A percentile compares a stretch with the other conserved stretches of the same genome.
phyloP scores from a whole-genome alignment of 1,284 basidiomycete genomes.

The Phylloboletellus chloephorus region DNA sequence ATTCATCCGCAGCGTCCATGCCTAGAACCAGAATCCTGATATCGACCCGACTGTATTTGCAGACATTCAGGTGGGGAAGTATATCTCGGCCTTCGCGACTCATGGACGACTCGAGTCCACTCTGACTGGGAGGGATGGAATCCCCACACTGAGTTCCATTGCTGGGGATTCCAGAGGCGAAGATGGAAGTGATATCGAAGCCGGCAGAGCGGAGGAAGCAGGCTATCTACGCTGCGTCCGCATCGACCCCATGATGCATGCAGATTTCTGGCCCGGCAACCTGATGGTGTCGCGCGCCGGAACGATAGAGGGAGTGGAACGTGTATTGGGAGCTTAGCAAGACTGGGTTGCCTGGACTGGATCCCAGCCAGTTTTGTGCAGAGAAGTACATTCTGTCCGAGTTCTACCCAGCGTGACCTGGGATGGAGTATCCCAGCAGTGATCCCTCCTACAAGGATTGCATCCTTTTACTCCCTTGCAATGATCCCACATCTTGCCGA shows the following conservation, averaged over 20 bases:
- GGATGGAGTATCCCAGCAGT: conserved; percentile 29
- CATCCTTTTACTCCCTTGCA: background rate
- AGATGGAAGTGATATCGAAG: conserved; percentile 35
- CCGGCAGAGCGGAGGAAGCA: conserved; percentile 34
- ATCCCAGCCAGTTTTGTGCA: conserved; percentile 56
- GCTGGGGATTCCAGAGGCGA: conserved; percentile 34
- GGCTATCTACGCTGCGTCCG: conserved; percentile 34
- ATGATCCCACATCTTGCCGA: conserved; percentile 22
- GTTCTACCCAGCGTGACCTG: conserved; percentile 39
- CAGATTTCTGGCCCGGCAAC: conserved; percentile 68
- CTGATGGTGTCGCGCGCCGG: conserved; percentile 36
- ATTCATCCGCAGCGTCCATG: conserved; percentile 48
- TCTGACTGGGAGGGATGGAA: conserved; percentile 33
- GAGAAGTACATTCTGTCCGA: conserved; percentile 46
- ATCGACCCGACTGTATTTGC: conserved; percentile 36
- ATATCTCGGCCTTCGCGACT: conserved; percentile 38
- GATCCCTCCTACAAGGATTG: too few species aligned
- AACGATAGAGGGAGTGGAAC: conserved; percentile 28
- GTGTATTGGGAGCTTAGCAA: conserved; percentile 59
- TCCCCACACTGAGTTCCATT: conserved; percentile 39
- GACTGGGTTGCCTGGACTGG: conserved; percentile 46
- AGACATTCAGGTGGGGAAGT: conserved; percentile 38
- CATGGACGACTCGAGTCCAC: conserved; percentile 48
- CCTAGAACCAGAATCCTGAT: conserved; percentile 33
- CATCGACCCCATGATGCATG: conserved; percentile 34